Conservation (phyloP, 345 rosid species). For the Pistacia vera region DNA sequence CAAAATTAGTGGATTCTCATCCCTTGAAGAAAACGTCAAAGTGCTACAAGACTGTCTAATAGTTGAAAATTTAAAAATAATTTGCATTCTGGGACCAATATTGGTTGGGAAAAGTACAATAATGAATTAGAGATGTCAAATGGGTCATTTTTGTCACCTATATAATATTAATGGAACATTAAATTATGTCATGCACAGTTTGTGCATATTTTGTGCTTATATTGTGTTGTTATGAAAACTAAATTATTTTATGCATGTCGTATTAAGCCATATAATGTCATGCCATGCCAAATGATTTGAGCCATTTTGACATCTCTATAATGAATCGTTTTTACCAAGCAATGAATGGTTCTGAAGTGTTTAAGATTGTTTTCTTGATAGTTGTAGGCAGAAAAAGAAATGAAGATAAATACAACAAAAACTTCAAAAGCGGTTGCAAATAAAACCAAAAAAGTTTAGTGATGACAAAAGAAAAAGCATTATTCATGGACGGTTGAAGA, state of each 20-base stretch:
- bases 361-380: conserved; percentile 6
- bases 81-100: neutral
- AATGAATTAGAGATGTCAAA: neutral
- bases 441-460: too few relatives aligned
- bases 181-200: too few relatives aligned
- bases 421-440: too few relatives aligned
- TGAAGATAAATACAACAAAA: neutral
- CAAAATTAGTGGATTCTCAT: neutral
- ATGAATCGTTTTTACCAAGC: neutral
- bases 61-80: neutral
- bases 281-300: too few relatives aligned
- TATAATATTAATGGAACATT: too few relatives aligned
- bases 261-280: too few relatives aligned
- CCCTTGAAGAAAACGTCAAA: neutral
- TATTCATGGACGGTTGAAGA: neutral
- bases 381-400: neutral
- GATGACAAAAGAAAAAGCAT: too few relatives aligned
- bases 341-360: neutral
- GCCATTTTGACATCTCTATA: too few relatives aligned
- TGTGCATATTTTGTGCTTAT: too few relatives aligned
- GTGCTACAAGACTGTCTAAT: neutral
- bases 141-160: too few relatives aligned
- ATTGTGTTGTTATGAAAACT: too few relatives aligned
- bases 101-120: neutral
- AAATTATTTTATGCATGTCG: too few relatives aligned